phyloP scores from a whole-genome alignment of 345 rosid species.

The Aquilaria sinensis region DNA sequence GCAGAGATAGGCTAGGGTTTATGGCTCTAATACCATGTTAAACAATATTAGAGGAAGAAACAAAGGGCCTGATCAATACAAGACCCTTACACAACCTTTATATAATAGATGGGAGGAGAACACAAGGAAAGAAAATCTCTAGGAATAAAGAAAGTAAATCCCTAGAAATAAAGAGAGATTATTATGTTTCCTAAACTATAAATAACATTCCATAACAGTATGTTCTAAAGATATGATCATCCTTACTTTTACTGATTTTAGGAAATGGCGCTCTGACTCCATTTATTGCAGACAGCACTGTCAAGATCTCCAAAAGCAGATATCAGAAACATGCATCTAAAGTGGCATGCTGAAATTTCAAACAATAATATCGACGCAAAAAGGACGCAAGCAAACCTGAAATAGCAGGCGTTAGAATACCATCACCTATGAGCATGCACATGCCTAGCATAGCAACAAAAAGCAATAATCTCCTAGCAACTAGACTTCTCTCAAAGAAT shows the following conservation, averaged over 20 bases:
- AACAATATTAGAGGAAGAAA: no score
- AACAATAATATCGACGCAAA: background rate
- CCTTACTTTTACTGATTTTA: constrained; percentile 51
- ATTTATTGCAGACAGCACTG: constrained; percentile 69
- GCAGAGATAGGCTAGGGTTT: no score
- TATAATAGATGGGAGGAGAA: no score
- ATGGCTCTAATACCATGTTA: no score
- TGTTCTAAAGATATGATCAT: constrained; percentile 1
- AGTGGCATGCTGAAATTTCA: background rate
- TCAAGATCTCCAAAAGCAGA: constrained; percentile 10
- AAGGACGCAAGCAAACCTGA: constrained; percentile 44
- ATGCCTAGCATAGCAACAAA: constrained; percentile 77
- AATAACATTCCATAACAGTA: background rate
- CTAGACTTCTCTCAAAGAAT: constrained; percentile 49
- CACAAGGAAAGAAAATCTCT: no score
- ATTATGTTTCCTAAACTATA: no score
- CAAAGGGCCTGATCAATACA: no score
- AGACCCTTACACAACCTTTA: no score
- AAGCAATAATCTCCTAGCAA: constrained; percentile 54
- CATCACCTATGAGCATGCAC: constrained; percentile 90
- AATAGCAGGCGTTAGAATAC: constrained; percentile 86
- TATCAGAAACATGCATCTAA: no score
- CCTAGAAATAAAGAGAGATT: no score
- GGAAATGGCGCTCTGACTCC: constrained; percentile 58
- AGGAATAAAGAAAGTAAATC: no score